Evolutionary conservation across 176 grass and related monocot genomes (phyloP).

Genomic region (Triticum dicoccoides): DNA sequence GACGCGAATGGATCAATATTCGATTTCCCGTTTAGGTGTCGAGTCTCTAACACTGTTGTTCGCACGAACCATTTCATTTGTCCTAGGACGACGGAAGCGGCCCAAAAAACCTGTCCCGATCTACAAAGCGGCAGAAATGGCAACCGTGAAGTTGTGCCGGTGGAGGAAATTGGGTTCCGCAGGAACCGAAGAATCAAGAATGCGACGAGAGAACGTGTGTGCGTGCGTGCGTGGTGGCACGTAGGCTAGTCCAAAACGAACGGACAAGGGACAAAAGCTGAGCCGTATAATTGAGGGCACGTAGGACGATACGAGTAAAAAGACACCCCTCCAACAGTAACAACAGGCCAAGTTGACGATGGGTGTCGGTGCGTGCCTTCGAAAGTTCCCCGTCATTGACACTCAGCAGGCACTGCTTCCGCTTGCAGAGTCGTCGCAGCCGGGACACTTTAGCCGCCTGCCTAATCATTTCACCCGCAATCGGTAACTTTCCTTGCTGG

Average conservation of each 20-base stretch:
- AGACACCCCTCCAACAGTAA: not conserved
- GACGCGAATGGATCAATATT: too few species aligned
- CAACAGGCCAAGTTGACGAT: not conserved
- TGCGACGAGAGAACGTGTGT: not conserved
- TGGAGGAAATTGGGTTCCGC: not conserved
- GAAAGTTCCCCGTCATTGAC: not conserved
- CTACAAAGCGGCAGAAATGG: not conserved
- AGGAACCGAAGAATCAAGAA: not conserved
- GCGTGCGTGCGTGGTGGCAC: not conserved
- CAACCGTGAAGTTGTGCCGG: not conserved
- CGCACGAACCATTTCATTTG: not conserved
- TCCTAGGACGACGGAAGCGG: not conserved
- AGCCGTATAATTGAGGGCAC: not conserved
- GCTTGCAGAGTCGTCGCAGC: not conserved
- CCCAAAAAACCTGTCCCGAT: not conserved
- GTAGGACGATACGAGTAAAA: not conserved
- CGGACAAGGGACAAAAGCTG: not conserved
- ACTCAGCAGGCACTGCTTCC: not conserved
- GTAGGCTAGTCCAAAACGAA: not conserved
- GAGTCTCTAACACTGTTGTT: too few species aligned
- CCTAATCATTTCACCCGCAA: conserved; percentile 5
- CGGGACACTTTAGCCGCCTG: not conserved
- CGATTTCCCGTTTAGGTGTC: too few species aligned
- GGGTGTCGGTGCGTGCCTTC: not conserved
- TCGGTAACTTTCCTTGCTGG: not conserved